Evolutionary conservation across 495 filamentous ascomycete genomes (phyloP), one percentile per base, ranked within the genome.

Genomic region (Penicillium paxilli): DNA sequence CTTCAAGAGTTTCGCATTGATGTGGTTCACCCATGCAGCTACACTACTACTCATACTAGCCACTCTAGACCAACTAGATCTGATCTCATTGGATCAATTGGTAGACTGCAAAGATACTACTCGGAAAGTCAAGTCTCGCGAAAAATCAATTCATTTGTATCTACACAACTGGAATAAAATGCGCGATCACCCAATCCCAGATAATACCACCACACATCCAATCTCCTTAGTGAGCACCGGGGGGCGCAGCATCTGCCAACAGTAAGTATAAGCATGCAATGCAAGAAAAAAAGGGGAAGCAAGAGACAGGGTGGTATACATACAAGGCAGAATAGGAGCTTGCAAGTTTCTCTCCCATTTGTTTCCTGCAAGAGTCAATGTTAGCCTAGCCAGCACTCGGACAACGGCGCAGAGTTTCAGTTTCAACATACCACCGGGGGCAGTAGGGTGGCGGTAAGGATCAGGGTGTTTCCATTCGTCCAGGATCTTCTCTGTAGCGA

Each of bases 391-490:
- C n/a, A 4, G 5, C 5, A 28, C 25, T 28, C 25, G 5, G 16
- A 28, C 21, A 32, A 14, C 35, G 16, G 25, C 16, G 33, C 44
- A 14, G 19, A n/a, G 33, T 10, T 21, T 50, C 17, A 40, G 23
- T 44, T 10, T n/a, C 48, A n/a, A 67, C 83, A 60, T 80, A 95
- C 94, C 94, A 82, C 94, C 94, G 16, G 94, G 94, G 11, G 94
- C 93, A 16, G 91, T 93, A 7, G 94, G 94, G 44, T 85, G 82
- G 51, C 79, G 72, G 66, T 96, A 98, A 24, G 93, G 91, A 67
- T 99, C 94, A 3, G 94, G 94, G 66, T 99, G 95, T 71, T 97
- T 97, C 92, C 92, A 99, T 62, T 83, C 89, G 62, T 96, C 85
- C 55, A 99, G 71, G 49, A 96, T 64, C 51, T 87, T 85, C 71